Evolutionary conservation across 345 rosid genomes (phyloP).

Genomic region (Moringa oleifera): DNA sequence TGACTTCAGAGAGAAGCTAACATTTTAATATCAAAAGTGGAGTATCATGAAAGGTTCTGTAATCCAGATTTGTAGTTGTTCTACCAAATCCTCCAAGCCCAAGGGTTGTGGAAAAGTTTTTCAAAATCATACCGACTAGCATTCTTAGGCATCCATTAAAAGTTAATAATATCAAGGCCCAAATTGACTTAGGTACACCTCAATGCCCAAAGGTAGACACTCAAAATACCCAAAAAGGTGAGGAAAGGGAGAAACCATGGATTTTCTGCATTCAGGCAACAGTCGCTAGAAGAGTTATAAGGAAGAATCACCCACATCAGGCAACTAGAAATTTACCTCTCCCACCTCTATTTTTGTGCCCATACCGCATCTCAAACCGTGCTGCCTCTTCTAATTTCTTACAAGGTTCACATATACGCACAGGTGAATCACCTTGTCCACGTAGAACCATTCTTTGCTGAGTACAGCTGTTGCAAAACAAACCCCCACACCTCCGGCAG

Average conservation of each 20-base stretch:
- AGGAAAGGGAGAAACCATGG: not conserved
- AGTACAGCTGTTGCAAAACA: conserved; percentile 75
- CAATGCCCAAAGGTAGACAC: not conserved
- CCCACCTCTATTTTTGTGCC: conserved; percentile 45
- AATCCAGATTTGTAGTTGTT: not conserved
- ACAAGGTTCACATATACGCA: conserved; percentile 91
- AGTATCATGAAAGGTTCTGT: not conserved
- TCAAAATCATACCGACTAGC: not conserved
- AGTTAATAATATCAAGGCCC: not conserved
- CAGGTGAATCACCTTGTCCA: conserved; percentile 90
- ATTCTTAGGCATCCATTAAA: no score
- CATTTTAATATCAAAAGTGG: not conserved
- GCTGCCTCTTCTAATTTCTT: conserved; percentile 88
- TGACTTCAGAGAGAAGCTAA: conserved; percentile 9
- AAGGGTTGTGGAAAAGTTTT: not conserved
- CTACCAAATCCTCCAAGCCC: not conserved
- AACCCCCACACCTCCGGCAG: conserved; percentile 93
- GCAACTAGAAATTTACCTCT: conserved; percentile 38
- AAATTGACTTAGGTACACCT: not conserved
- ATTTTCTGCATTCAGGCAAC: not conserved
- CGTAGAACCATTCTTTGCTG: conserved; percentile 75
- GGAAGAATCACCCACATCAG: not conserved
- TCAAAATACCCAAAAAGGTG: not conserved
- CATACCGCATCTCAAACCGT: conserved; percentile 76
- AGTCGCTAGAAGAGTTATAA: not conserved